Conservation (phyloP, 495 filamentous ascomycete genomes). For the Penicillium arizonense region DNA sequence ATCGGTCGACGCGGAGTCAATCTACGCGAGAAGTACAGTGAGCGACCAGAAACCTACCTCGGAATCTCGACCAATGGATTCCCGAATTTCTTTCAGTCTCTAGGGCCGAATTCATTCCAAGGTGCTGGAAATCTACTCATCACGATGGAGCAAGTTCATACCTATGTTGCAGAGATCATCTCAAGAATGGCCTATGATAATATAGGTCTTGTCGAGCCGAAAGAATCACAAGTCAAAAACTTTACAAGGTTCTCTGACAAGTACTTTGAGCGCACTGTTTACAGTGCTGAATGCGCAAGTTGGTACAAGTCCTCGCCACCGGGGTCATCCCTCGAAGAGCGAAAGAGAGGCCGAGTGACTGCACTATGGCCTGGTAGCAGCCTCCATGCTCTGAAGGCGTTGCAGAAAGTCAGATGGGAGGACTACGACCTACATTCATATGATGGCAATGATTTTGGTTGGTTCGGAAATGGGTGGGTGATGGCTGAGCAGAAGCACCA, state of each 20-base stretch:
- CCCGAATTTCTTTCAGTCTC: slow-evolving; percentile 61
- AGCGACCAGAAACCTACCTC: slow-evolving; percentile 55
- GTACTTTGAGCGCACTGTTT: slow-evolving; percentile 48
- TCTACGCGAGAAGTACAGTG: slow-evolving; percentile 49
- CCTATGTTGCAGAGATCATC: slow-evolving; percentile 50
- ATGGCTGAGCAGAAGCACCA: slow-evolving; percentile 32
- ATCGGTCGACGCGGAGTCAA: slow-evolving; percentile 45
- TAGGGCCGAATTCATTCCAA: slow-evolving; percentile 47
- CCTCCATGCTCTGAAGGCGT: slow-evolving; percentile 36
- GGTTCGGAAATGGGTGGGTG: slow-evolving; percentile 43
- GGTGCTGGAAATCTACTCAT: slow-evolving; percentile 46
- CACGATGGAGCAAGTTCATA: slow-evolving; percentile 44
- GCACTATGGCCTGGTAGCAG: slow-evolving; percentile 43
- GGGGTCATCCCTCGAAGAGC: slow-evolving; percentile 14
- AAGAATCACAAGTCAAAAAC: slow-evolving; percentile 37
- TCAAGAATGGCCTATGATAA: slow-evolving; percentile 48
- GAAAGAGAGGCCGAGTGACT: slow-evolving; percentile 31
- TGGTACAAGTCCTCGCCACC: slow-evolving; percentile 45
- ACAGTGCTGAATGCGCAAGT: slow-evolving; percentile 45
- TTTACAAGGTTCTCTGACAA: slow-evolving; percentile 47
- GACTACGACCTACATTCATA: slow-evolving; percentile 40
- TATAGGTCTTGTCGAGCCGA: slow-evolving; percentile 38
- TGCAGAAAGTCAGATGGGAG: slow-evolving; percentile 38
- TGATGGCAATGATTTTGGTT: slow-evolving; percentile 33
- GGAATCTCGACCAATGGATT: slow-evolving; percentile 59